Conservation (phyloP, 2,329 filamentous ascomycete species). For the Colletotrichum lini region DNA sequence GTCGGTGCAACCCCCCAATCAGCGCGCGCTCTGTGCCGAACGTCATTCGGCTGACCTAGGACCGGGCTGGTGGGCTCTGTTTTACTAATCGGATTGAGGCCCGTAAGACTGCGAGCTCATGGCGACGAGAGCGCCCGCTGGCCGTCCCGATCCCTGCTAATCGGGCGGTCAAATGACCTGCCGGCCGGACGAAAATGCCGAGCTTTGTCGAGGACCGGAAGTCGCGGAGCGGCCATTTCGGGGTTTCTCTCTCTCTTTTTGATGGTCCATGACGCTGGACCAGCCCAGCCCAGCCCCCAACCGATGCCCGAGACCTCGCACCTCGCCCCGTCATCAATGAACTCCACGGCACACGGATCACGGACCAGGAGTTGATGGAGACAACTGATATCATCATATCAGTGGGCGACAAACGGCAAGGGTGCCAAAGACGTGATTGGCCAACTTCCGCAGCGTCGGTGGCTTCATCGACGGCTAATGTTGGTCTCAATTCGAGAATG, state of each 20-base stretch:
- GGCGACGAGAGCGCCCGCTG: conserved; percentile 29
- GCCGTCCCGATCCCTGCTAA: not conserved
- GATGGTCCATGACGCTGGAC: conserved; percentile 6
- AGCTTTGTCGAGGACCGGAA: conserved; percentile 21
- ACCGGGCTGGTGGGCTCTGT: conserved; percentile 22
- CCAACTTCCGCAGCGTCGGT: conserved; percentile 27
- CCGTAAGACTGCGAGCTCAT: conserved; percentile 12
- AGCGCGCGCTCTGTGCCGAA: conserved; percentile 16
- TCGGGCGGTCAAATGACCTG: conserved; percentile 33
- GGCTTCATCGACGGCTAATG: conserved; percentile 19
- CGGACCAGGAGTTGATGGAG: conserved; percentile 21
- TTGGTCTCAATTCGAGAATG: conserved; percentile 23
- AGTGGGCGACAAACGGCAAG: conserved; percentile 2
- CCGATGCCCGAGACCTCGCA: conserved; percentile 3
- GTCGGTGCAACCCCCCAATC: conserved; percentile 22
- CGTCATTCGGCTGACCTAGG: conserved; percentile 34
- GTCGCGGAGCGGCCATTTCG: conserved; percentile 6
- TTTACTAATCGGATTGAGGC: conserved; percentile 25
- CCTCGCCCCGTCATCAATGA: conserved; percentile 20
- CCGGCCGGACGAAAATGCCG: conserved; percentile 29
- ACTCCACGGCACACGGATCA: conserved; percentile 29
- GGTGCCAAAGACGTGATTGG: conserved; percentile 31
- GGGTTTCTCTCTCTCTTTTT: not conserved
- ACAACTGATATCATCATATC: conserved; percentile 24
- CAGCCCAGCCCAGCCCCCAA: conserved; percentile 2